Conservation (phyloP, 495 filamentous ascomycete species). For the Chaetomidium leptoderma region DNA sequence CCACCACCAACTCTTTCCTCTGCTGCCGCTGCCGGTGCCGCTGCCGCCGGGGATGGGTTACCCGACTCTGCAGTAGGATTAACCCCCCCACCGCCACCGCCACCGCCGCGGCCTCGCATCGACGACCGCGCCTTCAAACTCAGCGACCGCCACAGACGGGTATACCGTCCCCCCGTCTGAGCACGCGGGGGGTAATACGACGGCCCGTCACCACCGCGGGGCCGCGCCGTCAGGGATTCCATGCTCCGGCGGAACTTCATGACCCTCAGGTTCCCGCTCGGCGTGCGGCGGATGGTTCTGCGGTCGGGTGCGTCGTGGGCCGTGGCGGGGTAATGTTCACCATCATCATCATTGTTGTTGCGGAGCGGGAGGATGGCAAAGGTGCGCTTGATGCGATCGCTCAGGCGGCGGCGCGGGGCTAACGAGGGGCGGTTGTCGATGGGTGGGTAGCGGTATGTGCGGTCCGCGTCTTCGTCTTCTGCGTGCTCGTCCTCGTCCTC, state of each 20-base stretch:
- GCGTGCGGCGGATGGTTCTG: slow-evolving; percentile 47
- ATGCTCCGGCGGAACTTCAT: slow-evolving; percentile 45
- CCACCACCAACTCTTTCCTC: not conserved
- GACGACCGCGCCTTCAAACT: not conserved
- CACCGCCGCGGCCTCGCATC: not conserved
- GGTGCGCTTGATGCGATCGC: slow-evolving; percentile 45
- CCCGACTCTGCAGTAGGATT: no score
- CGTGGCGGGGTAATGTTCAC: slow-evolving; percentile 28
- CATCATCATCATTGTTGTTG: slow-evolving; percentile 27
- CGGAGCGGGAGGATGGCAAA: slow-evolving; percentile 50
- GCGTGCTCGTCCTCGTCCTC: slow-evolving; percentile 45
- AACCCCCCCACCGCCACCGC: not conserved
- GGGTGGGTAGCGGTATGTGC: slow-evolving; percentile 37
- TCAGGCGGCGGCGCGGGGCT: slow-evolving; percentile 50
- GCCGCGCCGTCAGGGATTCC: slow-evolving; percentile 31
- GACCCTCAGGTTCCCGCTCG: slow-evolving; percentile 48
- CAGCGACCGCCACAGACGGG: slow-evolving; percentile 5
- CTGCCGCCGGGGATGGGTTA: no score
- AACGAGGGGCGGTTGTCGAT: slow-evolving; percentile 42
- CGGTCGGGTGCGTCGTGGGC: slow-evolving; percentile 42
- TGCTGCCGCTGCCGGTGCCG: not conserved
- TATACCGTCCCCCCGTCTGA: no score
- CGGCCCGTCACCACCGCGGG: not conserved
- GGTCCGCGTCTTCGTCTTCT: slow-evolving; percentile 28
- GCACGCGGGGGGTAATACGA: not conserved